These are phyloP conservation scores for Conidiobolus incongruus DNA, from an alignment of 371 early-diverging fungal species.

Conservation along the genomic window DNA sequence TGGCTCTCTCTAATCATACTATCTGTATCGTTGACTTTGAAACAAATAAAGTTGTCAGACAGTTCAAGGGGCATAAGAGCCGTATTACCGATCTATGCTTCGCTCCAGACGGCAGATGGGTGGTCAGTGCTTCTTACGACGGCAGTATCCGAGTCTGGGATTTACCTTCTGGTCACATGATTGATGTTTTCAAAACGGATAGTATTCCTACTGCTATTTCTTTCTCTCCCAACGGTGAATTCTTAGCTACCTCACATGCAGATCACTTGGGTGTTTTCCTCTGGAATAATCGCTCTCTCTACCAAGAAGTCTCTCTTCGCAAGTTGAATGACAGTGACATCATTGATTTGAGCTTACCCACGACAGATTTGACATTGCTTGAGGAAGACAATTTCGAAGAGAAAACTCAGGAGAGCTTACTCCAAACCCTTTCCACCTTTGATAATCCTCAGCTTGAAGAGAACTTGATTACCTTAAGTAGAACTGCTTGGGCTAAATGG, in stretches of 20 bases:
- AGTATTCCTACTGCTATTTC: conserved; percentile 57
- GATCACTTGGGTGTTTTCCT: conserved; percentile 75
- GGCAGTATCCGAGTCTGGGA: conserved; percentile 86
- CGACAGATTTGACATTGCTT: conserved; percentile 29
- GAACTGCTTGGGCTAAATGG: conserved; percentile 68
- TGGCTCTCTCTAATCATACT: conserved; percentile 59
- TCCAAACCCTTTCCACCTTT: no score
- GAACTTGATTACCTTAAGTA: conserved; percentile 62
- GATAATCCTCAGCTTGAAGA: conserved; percentile 44
- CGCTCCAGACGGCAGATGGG: conserved; percentile 81
- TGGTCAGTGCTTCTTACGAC: conserved; percentile 66
- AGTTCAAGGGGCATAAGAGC: conserved; percentile 68
- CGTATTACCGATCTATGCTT: conserved; percentile 72
- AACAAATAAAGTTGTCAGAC: conserved; percentile 54
- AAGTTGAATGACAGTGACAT: no score
- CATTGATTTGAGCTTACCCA: conserved; percentile 31
- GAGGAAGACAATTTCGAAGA: no score
- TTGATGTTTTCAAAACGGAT: conserved; percentile 60
- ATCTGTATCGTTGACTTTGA: conserved; percentile 74
- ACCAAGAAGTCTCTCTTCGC: conserved; percentile 33
- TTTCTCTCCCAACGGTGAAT: conserved; percentile 79
- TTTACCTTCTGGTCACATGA: conserved; percentile 67
- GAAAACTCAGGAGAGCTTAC: conserved; percentile 10
- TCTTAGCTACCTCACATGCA: conserved; percentile 76
- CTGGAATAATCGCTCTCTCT: conserved; percentile 74